A percentile compares a stretch with the other conserved stretches of the same genome.
phyloP scores from a whole-genome alignment of 192 early-diverging fungal species.

The Backusella psychrophila region DNA sequence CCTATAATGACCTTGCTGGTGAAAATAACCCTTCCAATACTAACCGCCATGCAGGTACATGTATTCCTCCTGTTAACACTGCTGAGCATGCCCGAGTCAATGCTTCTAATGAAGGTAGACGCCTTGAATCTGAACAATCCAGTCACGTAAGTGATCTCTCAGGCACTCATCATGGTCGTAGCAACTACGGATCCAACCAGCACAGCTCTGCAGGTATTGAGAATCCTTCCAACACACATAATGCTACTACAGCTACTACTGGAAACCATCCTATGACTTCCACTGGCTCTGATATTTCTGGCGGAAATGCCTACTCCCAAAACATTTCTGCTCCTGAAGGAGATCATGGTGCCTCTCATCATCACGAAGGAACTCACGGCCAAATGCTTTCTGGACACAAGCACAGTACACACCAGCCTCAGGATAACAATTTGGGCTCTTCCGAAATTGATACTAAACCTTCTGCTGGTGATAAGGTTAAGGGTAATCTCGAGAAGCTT shows the following conservation, averaged over 20 bases:
- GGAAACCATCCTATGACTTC: background rate
- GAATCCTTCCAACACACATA: background rate
- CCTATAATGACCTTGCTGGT: background rate
- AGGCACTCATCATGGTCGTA: background rate
- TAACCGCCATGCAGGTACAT: background rate
- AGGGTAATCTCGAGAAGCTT: slow-evolving; percentile 30
- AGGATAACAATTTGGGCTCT: background rate
- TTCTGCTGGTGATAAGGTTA: slow-evolving; percentile 31
- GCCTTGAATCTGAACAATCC: background rate
- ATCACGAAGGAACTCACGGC: background rate
- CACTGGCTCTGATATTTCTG: background rate
- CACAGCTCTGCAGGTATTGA: background rate
- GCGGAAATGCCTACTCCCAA: background rate
- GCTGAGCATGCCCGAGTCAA: background rate
- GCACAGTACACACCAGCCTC: background rate
- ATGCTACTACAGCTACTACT: background rate
- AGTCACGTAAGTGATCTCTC: background rate
- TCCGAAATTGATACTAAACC: background rate
- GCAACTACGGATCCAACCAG: background rate
- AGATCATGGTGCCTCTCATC: slow-evolving; percentile 1
- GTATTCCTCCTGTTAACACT: slow-evolving; percentile 11
- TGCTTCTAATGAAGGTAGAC: background rate
- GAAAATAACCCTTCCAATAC: background rate
- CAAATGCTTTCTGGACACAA: background rate
- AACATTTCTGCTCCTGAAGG: background rate